Evolutionary conservation across 345 rosid species (phyloP), one percentile per base, ranked within the genome.

Genomic region (Odontarrhena argentea): DNA sequence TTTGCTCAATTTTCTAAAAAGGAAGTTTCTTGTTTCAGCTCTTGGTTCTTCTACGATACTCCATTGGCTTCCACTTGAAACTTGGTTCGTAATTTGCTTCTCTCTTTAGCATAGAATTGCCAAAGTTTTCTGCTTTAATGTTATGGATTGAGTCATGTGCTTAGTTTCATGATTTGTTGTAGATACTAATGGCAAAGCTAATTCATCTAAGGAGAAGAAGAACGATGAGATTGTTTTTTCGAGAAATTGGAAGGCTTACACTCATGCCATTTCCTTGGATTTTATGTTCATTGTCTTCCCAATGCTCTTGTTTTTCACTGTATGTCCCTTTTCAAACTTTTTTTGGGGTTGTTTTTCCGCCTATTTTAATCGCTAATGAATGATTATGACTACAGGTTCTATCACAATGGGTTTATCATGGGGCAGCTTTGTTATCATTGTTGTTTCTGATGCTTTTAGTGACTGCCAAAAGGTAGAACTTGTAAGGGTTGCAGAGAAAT

Each of bases 401-500:
- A 9, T 78, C 97, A 14, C 88, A 90, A 46, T 85, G 94, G 91
- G 79, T 69, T 46, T 83, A 78, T 74, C 5, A 54, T n/a, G 74
- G 79, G n/a, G 37, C 76, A 12, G 44, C 84, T 35, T 66, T 83
- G 43, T 42, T 83, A 68, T 46, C 70, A 3, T 49, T 81, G 2
- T 22, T 78, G 60, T 57, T 72, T 56, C 61, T 85, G 58, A 12
- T 76, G 59, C 57, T 77, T 44, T 69, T 66, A 18, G 15, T 81
- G 65, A 78, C 78, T 51, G 74, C 81, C 51, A 83, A 83, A 83
- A 93, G 97, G 98, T 93, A 80, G 85, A 82, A 66, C 71, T 77
- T 74, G 80, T 77, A 81, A 83, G 78, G n/a, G n/a, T n/a, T n/a
- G n/a, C n/a, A n/a, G n/a, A n/a, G n/a, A 40, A 4, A 2, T 28